These are phyloP conservation scores for Limnomonas spitsbergensis DNA, from an alignment of 139 green algal species.

Conservation along the genomic window DNA sequence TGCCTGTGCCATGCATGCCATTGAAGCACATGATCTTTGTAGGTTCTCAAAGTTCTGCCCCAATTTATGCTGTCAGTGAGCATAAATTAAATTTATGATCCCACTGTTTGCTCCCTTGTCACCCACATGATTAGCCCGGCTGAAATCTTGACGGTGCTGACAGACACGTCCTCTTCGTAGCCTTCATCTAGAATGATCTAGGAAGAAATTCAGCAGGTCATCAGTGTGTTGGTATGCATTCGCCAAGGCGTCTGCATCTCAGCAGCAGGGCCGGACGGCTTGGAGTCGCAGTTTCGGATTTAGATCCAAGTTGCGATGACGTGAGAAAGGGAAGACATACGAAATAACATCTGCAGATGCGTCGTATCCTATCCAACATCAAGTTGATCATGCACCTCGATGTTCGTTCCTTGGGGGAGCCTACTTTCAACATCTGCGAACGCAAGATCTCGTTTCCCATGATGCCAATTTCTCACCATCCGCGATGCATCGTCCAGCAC, in stretches of 20 bases:
- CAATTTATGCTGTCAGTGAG: not conserved
- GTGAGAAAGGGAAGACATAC: not conserved
- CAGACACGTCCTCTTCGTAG: constrained; percentile 57
- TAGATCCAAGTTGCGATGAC: not conserved
- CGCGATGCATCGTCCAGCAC: not conserved
- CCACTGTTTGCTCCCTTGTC: too few relatives aligned
- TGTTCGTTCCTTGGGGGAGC: too few relatives aligned
- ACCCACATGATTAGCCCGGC: constrained; percentile 66
- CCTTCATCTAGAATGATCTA: constrained; percentile 55
- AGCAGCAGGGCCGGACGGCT: not conserved
- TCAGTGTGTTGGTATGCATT: too few relatives aligned
- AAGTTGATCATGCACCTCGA: too few relatives aligned
- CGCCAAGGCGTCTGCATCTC: too few relatives aligned
- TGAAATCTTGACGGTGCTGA: constrained; percentile 71
- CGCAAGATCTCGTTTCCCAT: not conserved
- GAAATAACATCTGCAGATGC: not conserved
- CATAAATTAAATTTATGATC: too few relatives aligned
- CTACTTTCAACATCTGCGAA: not conserved
- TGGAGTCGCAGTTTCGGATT: not conserved
- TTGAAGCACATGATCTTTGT: not conserved
- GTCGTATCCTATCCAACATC: too few relatives aligned
- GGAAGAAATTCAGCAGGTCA: too few relatives aligned
- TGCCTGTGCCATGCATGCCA: too few relatives aligned
- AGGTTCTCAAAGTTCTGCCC: not conserved
- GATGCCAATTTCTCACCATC: not conserved